Conservation (phyloP, 805 yeast genomes). For the Ogataea methylovora region DNA sequence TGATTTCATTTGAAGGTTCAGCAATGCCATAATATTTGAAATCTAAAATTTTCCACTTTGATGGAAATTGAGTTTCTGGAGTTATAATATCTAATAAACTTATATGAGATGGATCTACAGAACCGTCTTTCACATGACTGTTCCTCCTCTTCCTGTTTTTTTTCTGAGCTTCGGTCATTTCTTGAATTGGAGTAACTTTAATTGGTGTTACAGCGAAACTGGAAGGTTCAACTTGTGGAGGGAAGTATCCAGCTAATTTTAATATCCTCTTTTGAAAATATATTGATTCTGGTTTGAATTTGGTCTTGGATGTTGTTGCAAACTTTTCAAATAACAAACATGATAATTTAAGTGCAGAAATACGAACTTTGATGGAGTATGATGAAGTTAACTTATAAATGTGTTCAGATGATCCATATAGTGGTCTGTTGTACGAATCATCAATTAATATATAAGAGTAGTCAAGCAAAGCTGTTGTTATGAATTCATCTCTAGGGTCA, state of each 20-base stretch:
- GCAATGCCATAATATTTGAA: conserved; percentile 40
- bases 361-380: conserved; percentile 50
- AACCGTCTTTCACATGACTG: too few species aligned
- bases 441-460: conserved; percentile 61
- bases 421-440: conserved; percentile 57
- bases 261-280: conserved; percentile 38
- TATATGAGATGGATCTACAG: conserved; percentile 15
- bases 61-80: conserved; percentile 34
- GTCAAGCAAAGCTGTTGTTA: conserved; percentile 44
- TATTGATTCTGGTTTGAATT: too few species aligned
- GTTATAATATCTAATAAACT: conserved; percentile 21
- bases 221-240: conserved; percentile 27
- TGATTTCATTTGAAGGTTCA: too few species aligned
- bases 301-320: too few species aligned
- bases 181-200: too few species aligned
- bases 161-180: too few species aligned
- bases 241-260: conserved; percentile 37
- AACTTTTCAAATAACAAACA: conserved; percentile 58
- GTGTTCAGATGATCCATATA: conserved; percentile 61
- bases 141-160: too few species aligned
- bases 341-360: conserved; percentile 44
- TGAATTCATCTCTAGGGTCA: conserved; percentile 34
- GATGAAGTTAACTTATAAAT: conserved; percentile 51
- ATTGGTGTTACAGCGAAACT: conserved; percentile 10
- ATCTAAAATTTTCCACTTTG: conserved; percentile 48